Evolutionary conservation across 352 stramenopile genomes (phyloP).

Genomic region (Pythium insidiosum): DNA sequence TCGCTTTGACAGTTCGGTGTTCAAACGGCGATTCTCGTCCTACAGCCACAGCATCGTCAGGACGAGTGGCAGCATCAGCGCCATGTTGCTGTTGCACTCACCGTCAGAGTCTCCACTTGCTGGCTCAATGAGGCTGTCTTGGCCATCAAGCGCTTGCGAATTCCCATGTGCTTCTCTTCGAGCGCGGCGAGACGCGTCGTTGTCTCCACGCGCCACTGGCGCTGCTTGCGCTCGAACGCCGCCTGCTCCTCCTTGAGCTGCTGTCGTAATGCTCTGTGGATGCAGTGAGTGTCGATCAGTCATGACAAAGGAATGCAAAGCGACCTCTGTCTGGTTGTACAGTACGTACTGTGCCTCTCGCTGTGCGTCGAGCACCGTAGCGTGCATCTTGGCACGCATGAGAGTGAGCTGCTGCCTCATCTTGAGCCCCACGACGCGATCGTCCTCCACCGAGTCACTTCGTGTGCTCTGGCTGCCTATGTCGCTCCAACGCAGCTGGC

Average conservation of each 20-base stretch:
- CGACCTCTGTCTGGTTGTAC: no score
- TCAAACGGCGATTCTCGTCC: constrained; percentile 37
- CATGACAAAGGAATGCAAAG: no score
- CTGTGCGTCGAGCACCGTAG: constrained; percentile 37
- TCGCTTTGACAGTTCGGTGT: constrained; percentile 22
- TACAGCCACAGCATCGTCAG: no score
- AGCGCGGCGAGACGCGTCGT: constrained; percentile 32
- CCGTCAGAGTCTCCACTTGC: constrained; percentile 30
- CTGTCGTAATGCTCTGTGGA: constrained; percentile 30
- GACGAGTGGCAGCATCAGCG: neutral
- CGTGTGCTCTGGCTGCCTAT: neutral
- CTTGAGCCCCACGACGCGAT: constrained; percentile 15
- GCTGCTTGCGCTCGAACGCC: constrained; percentile 29
- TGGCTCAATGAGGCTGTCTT: constrained; percentile 17
- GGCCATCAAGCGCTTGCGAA: constrained; percentile 30
- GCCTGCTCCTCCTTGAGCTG: constrained; percentile 33
- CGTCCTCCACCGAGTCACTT: constrained; percentile 11
- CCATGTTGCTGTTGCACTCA: constrained; percentile 2
- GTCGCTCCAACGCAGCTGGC: neutral
- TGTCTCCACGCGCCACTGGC: constrained; percentile 34
- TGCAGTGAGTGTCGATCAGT: no score
- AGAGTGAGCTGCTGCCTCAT: constrained; percentile 34
- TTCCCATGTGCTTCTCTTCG: constrained; percentile 36
- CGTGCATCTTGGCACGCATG: constrained; percentile 42
- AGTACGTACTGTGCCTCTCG: no score